These are phyloP conservation scores for Penicillium herquei DNA, from an alignment of 495 filamentous ascomycete genomes.

Conservation along the genomic window DNA sequence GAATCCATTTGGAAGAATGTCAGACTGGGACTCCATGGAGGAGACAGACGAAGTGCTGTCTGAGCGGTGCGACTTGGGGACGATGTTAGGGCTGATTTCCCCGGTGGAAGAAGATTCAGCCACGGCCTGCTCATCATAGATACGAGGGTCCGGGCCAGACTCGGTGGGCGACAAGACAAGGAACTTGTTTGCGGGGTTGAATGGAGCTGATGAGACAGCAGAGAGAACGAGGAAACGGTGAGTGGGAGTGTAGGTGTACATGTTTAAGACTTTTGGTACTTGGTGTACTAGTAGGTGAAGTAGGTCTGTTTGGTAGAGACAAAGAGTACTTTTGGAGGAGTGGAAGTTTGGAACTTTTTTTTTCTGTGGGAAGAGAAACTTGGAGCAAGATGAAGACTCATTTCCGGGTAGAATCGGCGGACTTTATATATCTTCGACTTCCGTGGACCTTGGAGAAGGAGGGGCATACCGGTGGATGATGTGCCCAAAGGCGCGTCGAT, in stretches of 20 bases:
- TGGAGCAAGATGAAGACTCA: slow-evolving; percentile 1
- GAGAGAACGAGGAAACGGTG: slow-evolving; percentile 39
- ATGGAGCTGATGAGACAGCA: slow-evolving; percentile 16
- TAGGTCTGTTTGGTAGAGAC: not conserved
- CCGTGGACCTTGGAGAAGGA: slow-evolving; percentile 23
- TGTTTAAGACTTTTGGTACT: slow-evolving; percentile 22
- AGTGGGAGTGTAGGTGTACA: slow-evolving; percentile 39
- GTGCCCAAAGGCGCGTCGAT: slow-evolving; percentile 27
- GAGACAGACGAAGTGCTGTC: slow-evolving; percentile 26
- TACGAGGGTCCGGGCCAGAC: slow-evolving; percentile 30
- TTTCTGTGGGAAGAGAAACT: not conserved
- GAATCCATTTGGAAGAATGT: slow-evolving; percentile 28
- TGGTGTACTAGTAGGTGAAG: not conserved
- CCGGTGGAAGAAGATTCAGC: slow-evolving; percentile 14
- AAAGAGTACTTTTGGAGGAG: not conserved
- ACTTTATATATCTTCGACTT: slow-evolving; percentile 30
- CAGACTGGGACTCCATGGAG: slow-evolving; percentile 16
- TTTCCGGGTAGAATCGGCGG: slow-evolving; percentile 22
- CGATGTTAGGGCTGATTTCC: slow-evolving; percentile 3
- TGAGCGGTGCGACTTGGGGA: slow-evolving; percentile 15
- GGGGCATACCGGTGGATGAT: slow-evolving; percentile 27
- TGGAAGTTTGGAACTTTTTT: not conserved
- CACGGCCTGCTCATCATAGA: slow-evolving; percentile 24
- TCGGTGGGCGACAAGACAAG: slow-evolving; percentile 39
- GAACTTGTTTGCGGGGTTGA: slow-evolving; percentile 28